Evolutionary conservation across 2,329 filamentous ascomycete genomes (phyloP).

Genomic region (Cercospora brassicicola): DNA sequence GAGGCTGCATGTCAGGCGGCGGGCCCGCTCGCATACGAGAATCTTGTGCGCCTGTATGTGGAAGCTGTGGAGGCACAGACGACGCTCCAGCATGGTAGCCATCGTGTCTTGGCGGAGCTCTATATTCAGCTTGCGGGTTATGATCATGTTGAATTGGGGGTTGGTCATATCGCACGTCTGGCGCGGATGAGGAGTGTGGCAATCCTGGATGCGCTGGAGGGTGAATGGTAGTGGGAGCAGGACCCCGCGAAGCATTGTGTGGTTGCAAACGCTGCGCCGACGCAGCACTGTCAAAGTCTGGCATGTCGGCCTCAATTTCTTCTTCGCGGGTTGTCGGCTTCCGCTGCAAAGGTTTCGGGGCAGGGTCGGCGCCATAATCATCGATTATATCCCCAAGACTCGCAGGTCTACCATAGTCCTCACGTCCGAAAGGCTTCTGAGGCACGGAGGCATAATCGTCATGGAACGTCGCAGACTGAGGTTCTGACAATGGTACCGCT

Average conservation of each 20-base stretch:
- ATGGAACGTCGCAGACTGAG: constrained; percentile 7
- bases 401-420: constrained; percentile 16
- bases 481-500: constrained; percentile 19
- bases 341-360: constrained; percentile 19
- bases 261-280: constrained; percentile 31
- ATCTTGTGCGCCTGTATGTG: constrained; percentile 18
- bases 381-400: constrained; percentile 26
- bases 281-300: constrained; percentile 58
- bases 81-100: constrained; percentile 11
- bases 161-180: constrained; percentile 22
- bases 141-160: constrained; percentile 10
- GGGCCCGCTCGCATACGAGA: constrained; percentile 16
- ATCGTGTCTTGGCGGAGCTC: constrained; percentile 14
- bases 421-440: constrained; percentile 17
- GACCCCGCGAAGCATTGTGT: constrained; percentile 27
- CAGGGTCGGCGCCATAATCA: constrained; percentile 22
- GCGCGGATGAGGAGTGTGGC: constrained; percentile 22
- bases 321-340: constrained; percentile 39
- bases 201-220: constrained; percentile 11
- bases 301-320: constrained; percentile 59
- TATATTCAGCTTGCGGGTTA: constrained; percentile 7
- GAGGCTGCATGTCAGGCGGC: constrained; percentile 24
- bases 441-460: constrained; percentile 13
- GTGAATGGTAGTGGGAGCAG: constrained; percentile 13
- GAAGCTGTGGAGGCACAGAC: constrained; percentile 17